Conservation (phyloP, 2,329 filamentous ascomycete species). For the Claviceps sp. region DNA sequence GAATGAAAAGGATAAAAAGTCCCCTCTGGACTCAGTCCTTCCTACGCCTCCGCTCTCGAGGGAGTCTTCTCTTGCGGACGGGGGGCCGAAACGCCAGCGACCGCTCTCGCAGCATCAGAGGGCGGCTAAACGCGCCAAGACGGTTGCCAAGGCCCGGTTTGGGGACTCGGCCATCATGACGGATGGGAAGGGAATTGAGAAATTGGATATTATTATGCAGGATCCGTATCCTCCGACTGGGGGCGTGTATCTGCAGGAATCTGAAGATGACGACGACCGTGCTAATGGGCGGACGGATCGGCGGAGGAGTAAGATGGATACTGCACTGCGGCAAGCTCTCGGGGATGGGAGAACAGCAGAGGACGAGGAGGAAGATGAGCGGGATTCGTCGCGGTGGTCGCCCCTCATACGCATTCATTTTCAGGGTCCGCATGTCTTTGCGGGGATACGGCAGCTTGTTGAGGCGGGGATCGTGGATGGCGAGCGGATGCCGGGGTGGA, state of each 20-base stretch:
- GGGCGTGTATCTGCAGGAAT: constrained; percentile 9
- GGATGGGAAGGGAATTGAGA: constrained; percentile 49
- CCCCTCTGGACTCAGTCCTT: constrained; percentile 39
- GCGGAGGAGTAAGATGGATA: constrained; percentile 23
- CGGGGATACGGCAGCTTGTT: constrained; percentile 63
- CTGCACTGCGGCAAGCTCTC: constrained; percentile 18
- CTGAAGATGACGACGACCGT: constrained; percentile 13
- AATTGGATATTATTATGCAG: constrained; percentile 44
- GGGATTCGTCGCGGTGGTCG: constrained; percentile 17
- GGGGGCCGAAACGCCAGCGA: constrained; percentile 15
- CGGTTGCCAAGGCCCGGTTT: constrained; percentile 56
- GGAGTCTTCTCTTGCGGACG: constrained; percentile 16
- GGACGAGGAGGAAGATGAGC: constrained; percentile 13
- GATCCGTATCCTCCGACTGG: constrained; percentile 36
- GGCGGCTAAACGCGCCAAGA: constrained; percentile 42
- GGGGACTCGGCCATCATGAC: constrained; percentile 42
- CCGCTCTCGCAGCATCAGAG: constrained; percentile 17
- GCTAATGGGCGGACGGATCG: constrained; percentile 8
- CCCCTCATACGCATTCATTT: constrained; percentile 49
- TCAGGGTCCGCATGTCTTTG: constrained; percentile 66
- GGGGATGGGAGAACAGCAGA: constrained; percentile 11
- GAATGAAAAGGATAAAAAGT: constrained; percentile 41
- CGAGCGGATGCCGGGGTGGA: constrained; percentile 72
- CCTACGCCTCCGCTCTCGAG: constrained; percentile 33
- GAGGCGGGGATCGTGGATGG: constrained; percentile 66